Base-by-base conservation (phyloP, 2,329 filamentous ascomycete species). In the Cryphonectria radicalis region DNA sequence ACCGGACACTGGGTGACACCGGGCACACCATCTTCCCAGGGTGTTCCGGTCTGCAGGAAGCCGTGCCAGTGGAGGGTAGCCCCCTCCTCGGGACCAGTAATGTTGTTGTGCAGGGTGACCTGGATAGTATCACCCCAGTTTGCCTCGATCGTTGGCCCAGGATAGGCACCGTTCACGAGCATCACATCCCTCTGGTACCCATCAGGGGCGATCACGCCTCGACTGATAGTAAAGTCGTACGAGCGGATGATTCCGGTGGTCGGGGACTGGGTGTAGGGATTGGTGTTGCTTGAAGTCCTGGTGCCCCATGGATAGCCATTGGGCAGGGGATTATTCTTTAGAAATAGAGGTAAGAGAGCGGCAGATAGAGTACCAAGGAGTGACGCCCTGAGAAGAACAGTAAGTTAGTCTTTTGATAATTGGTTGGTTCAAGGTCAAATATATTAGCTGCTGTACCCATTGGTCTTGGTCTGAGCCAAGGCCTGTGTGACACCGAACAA, bases 41-140 rank as follows among this genome's bases (percentile, higher is more conserved):
- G 84, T 0, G 81, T 88, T 1, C 77, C 77, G 1, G 81, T 80
- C 72, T 88, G 86, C 1, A 85, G 79, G 69, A 88, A 83, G 0
- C 87, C 86, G 71, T 89, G 87, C 85, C 85, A 88, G 76, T 89
- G 87, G 4, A 88, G 78, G 3, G 82, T 76, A 0, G 83, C 81
- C 14, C 86, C 86, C 81, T 79, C 90, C 76, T 76, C 83, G 73
- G 63, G 81, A 1, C 77, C 79, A 72, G 74, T 87, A 17, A 94
- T 88, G 66, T 90, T 87, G 80, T 96, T 96, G 79, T 88, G 86
- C 69, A 95, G 86, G 42, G 89, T 90, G 60, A 93, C 88, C 68
- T 92, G 81, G 63, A 90, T 84, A 37, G 81, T 86, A 75, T 91
- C 89, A 55, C 88, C 89, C 88, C 88, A 90, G 78, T 90, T 86